Conservation (phyloP, 768 basidiomycete species). For the Scleroderma bovista region DNA sequence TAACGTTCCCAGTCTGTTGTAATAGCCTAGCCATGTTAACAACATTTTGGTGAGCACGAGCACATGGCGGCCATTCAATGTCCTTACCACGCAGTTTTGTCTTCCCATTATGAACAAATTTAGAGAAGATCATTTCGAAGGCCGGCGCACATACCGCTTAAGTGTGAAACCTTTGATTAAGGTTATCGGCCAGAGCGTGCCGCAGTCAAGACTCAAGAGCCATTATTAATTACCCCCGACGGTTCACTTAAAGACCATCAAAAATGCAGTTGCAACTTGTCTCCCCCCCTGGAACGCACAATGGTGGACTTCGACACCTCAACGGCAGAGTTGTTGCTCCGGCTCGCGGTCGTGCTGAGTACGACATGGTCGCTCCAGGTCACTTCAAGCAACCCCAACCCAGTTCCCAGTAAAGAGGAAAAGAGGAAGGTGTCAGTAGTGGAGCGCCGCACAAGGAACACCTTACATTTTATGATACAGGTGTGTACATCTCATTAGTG, state of each 20-base stretch:
- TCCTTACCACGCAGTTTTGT: no score
- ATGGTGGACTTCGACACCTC: neutral
- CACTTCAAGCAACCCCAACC: conserved; percentile 3
- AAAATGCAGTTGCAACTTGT: neutral
- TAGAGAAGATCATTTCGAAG: no score
- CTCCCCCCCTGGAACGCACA: neutral
- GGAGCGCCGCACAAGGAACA: neutral
- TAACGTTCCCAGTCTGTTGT: neutral
- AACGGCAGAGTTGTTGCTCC: neutral
- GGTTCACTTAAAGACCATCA: neutral
- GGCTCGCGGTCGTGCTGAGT: neutral
- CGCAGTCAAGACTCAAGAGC: no score
- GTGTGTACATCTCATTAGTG: neutral
- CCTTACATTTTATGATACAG: neutral
- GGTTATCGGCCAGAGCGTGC: no score
- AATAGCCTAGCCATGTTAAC: neutral
- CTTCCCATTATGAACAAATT: no score
- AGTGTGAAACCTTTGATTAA: no score
- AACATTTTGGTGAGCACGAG: neutral
- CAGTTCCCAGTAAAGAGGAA: neutral
- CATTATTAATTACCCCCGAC: no score
- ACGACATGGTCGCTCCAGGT: conserved; percentile 5
- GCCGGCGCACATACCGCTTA: no score
- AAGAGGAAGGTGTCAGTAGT: neutral
- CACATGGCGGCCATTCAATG: no score